phyloP scores from a whole-genome alignment of 2,329 filamentous ascomycete genomes.

The Colletotrichum sp. region DNA sequence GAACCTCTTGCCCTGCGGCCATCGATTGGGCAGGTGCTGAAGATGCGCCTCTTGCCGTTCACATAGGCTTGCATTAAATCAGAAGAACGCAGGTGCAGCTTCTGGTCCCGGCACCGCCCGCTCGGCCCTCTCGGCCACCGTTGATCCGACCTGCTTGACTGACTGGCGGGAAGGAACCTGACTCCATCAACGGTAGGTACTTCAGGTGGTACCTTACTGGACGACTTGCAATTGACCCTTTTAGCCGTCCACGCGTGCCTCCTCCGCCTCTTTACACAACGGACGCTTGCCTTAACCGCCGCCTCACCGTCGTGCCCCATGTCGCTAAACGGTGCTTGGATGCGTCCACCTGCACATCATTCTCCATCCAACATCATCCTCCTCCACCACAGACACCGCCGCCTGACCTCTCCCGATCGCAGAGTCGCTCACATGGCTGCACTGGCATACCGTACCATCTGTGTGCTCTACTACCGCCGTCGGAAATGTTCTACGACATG shows the following conservation, averaged over 20 bases:
- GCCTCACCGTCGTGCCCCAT: background rate
- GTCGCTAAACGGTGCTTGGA: background rate
- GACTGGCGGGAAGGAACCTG: background rate
- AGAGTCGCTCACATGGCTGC: background rate
- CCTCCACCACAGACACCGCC: background rate
- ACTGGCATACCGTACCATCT: background rate
- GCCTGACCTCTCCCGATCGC: background rate
- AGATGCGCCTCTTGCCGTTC: background rate
- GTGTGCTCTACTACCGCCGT: background rate
- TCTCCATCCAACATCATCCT: background rate
- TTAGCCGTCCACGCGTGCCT: background rate
- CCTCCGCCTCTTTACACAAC: background rate
- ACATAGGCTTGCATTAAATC: background rate
- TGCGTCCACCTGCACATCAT: background rate
- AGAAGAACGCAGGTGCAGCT: background rate
- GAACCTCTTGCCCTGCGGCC: background rate
- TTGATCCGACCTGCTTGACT: background rate
- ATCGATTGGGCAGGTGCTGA: background rate
- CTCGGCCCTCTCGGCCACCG: conserved; percentile 12
- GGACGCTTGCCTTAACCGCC: background rate
- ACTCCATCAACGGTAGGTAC: background rate
- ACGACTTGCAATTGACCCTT: background rate
- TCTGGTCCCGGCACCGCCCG: background rate
- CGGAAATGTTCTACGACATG: background rate
- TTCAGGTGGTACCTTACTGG: background rate